These are phyloP conservation scores for Colletotrichum siamense DNA, from an alignment of 2,329 filamentous ascomycete species.

Conservation along the genomic window DNA sequence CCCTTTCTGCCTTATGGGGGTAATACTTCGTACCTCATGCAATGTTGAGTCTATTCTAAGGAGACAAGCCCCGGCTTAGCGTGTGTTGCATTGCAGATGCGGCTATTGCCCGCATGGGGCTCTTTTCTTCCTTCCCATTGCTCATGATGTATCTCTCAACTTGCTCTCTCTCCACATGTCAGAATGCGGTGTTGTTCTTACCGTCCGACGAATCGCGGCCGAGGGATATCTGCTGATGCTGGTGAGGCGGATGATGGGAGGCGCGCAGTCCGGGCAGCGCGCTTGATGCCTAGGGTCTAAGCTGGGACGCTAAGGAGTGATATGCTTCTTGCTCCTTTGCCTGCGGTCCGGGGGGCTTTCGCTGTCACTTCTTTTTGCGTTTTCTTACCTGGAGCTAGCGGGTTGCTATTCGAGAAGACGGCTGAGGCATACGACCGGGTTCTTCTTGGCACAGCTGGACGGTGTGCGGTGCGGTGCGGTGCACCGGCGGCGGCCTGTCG, in stretches of 20 bases:
- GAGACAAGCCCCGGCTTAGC: not conserved
- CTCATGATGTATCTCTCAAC: not conserved
- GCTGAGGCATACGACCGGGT: not conserved
- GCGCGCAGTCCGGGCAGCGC: not conserved
- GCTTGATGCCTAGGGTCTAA: not conserved
- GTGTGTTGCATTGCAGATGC: not conserved
- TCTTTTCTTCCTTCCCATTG: not conserved
- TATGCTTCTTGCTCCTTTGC: not conserved
- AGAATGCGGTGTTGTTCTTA: accelerated
- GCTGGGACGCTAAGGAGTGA: not conserved
- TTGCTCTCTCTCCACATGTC: not conserved
- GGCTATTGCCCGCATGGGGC: not conserved
- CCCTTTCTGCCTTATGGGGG: not conserved
- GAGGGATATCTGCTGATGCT: conserved; percentile 1
- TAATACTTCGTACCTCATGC: not conserved
- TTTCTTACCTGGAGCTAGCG: not conserved
- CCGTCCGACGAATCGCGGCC: not conserved
- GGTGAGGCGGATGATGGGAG: not conserved
- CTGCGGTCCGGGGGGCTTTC: not conserved
- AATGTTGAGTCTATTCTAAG: not conserved
- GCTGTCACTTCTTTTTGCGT: not conserved
- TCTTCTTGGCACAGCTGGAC: not conserved
- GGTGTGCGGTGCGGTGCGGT: not conserved
- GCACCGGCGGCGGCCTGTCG: not conserved
- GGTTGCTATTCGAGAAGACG: not conserved